A percentile compares a stretch with the other conserved stretches of the same genome.
Evolutionary conservation across 2,329 filamentous ascomycete species (phyloP).

Genomic region (Huntiella moniliformis): DNA sequence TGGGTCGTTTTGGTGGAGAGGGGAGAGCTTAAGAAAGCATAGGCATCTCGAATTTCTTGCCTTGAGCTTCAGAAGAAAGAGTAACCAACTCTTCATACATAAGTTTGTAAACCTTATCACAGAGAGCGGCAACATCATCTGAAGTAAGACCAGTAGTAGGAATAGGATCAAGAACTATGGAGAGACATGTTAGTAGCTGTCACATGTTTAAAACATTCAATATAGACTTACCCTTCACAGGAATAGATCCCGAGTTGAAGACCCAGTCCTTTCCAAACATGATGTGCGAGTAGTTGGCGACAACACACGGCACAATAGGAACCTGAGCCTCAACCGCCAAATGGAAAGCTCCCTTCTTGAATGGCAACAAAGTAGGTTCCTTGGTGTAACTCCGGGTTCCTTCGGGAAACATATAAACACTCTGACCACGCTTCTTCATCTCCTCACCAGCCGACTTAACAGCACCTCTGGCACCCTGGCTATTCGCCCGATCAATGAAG

Average conservation of each 20-base stretch:
- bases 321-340: constrained; percentile 86
- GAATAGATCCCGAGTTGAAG: constrained; percentile 52
- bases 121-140: constrained; percentile 60
- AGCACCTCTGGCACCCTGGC: constrained; percentile 61
- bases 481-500: constrained; percentile 86
- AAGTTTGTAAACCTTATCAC: constrained; percentile 45
- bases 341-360: constrained; percentile 98
- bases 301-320: constrained; percentile 71
- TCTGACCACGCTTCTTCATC: constrained; percentile 55
- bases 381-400: constrained; percentile 80
- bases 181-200: constrained; percentile 5
- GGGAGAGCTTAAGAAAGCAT: not conserved
- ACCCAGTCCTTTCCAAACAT: constrained; percentile 43
- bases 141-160: constrained; percentile 52
- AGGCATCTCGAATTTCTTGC: constrained; percentile 15
- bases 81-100: constrained; percentile 52
- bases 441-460: constrained; percentile 68
- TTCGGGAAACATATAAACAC: constrained; percentile 77
- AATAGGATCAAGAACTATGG: constrained; percentile 59
- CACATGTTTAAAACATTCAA: not conserved
- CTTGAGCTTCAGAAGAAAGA: constrained; percentile 33
- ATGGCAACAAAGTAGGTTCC: constrained; percentile 68
- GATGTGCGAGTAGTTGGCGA: constrained; percentile 61
- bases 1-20: not conserved
- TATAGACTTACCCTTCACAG: constrained; percentile 46